These are phyloP conservation scores for Spinacia oleracea DNA, from an alignment of 179 eudicot genomes.

Conservation along the genomic window DNA sequence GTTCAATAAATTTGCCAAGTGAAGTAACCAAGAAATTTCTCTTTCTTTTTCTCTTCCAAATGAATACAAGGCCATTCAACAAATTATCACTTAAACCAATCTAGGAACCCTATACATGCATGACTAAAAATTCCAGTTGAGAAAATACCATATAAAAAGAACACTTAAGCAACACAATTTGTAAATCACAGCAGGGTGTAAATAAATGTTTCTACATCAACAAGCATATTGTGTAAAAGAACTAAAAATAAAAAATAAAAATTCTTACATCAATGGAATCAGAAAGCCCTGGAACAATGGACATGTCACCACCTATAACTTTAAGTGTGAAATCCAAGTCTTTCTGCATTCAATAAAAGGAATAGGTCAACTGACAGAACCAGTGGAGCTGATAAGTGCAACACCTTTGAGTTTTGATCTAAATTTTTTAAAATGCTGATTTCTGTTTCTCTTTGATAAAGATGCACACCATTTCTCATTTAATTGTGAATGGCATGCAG, in stretches of 20 bases:
- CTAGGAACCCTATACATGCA: neutral
- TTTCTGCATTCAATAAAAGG: conserved; percentile 51
- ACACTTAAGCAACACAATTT: neutral
- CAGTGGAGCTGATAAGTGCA: neutral
- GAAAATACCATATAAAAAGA: neutral
- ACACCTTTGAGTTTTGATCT: neutral
- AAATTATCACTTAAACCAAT: neutral
- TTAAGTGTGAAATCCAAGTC: conserved; percentile 74
- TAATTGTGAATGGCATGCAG: neutral
- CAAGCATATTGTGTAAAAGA: neutral
- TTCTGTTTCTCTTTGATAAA: neutral
- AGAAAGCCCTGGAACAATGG: conserved; percentile 80
- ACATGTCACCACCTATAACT: conserved; percentile 80
- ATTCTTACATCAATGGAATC: conserved; percentile 78
- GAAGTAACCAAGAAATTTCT: neutral
- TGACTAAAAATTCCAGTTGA: neutral
- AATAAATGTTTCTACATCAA: neutral
- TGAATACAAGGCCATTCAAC: neutral
- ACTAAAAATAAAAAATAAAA: neutral
- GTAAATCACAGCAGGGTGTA: neutral
- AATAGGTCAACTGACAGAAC: conserved; percentile 2
- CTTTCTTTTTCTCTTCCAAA: neutral
- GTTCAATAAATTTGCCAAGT: neutral
- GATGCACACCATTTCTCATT: neutral
- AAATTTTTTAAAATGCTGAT: neutral